These are phyloP conservation scores for Acacia pycnantha DNA, from an alignment of 331 rosid species.

Conservation along the genomic window DNA sequence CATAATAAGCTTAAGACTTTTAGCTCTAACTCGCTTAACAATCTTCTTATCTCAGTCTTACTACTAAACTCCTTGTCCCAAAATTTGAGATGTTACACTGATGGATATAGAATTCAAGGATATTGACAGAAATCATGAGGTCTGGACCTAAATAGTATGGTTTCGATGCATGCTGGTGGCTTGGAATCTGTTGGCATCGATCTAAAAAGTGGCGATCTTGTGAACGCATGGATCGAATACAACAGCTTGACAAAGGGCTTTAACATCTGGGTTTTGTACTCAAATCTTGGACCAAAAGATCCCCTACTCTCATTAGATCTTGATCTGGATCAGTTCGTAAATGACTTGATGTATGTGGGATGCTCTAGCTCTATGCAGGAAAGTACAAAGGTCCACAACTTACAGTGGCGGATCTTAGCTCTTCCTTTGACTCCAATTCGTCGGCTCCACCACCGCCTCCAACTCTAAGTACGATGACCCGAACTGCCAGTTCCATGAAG, in stretches of 20 bases:
- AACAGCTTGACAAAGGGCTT: constrained; percentile 43
- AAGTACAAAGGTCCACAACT: constrained; percentile 61
- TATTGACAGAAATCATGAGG: constrained; percentile 94
- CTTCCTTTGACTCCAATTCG: constrained; percentile 44
- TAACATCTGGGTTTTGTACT: constrained; percentile 55
- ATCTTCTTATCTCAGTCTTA: no score
- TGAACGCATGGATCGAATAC: constrained; percentile 65
- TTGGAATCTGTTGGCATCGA: constrained; percentile 58
- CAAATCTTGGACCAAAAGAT: constrained; percentile 58
- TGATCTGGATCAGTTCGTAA: constrained; percentile 55
- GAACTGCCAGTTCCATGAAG: constrained; percentile 43
- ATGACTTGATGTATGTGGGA: constrained; percentile 72
- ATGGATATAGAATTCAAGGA: constrained; percentile 91
- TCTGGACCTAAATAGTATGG: constrained; percentile 76
- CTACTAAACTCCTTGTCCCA: no score
- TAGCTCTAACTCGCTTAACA: no score
- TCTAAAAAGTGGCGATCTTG: constrained; percentile 75
- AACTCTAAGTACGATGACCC: constrained; percentile 43
- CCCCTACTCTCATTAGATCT: constrained; percentile 46
- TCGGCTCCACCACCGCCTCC: constrained; percentile 48
- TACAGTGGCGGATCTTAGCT: constrained; percentile 74
- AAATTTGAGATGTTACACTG: constrained; percentile 83
- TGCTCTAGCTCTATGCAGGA: constrained; percentile 73
- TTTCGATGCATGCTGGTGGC: constrained; percentile 56
- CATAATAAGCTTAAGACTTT: no score